Evolutionary conservation across 139 green algal species (phyloP).

Genomic region (Bryopsis sp.): DNA sequence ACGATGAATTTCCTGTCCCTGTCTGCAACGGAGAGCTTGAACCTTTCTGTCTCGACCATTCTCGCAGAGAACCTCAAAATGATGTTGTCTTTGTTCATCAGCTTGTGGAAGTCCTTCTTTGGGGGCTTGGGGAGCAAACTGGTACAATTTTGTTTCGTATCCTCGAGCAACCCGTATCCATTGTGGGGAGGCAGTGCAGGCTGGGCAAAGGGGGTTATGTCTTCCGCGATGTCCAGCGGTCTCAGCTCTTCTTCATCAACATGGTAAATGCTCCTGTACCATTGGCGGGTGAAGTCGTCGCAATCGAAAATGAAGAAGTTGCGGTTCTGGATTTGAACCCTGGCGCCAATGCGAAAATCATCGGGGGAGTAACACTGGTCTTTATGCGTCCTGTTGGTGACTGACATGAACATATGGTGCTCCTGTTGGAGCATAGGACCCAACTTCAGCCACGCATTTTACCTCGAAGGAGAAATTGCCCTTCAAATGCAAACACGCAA

Average conservation of each 20-base stretch:
- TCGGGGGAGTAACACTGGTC: conserved; percentile 26
- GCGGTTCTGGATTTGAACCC: conserved; percentile 60
- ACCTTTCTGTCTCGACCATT: conserved; percentile 40
- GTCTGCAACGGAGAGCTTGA: conserved; percentile 36
- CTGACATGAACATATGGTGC: background rate
- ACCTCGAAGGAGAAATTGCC: background rate
- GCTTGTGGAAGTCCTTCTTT: conserved; percentile 71
- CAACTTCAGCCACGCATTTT: conserved; percentile 3
- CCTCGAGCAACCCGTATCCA: conserved; percentile 69
- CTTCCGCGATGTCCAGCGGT: conserved; percentile 54
- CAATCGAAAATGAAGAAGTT: conserved; percentile 76
- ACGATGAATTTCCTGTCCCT: conserved; percentile 74
- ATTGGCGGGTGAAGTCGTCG: conserved; percentile 77
- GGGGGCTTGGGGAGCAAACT: conserved; percentile 64
- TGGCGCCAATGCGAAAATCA: conserved; percentile 71
- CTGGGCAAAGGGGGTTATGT: conserved; percentile 25
- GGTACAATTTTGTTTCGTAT: conserved; percentile 77
- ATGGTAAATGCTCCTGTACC: conserved; percentile 61
- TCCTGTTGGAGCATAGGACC: background rate
- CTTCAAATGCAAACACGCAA: no score
- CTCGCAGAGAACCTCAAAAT: conserved; percentile 58
- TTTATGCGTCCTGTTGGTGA: conserved; percentile 6
- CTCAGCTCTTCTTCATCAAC: conserved; percentile 42
- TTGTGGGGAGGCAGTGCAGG: conserved; percentile 66
- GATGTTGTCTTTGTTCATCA: conserved; percentile 85